Evolutionary conservation across 164 flowering plant genomes (phyloP).

Genomic region (Piper longum): DNA sequence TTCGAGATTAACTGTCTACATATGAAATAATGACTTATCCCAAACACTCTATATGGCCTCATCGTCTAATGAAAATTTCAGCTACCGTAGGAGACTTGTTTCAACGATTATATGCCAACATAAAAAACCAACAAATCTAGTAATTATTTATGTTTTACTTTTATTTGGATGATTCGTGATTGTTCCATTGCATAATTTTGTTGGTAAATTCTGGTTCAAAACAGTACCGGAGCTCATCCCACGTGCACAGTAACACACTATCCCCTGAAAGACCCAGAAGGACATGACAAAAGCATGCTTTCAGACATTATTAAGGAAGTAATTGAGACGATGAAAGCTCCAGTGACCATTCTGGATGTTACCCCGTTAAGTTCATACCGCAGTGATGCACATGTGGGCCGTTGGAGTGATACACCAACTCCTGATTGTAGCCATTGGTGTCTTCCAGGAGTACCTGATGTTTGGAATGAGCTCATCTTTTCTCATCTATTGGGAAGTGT

Average conservation of each 20-base stretch:
- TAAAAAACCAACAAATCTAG: no score
- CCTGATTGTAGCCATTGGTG: constrained; percentile 97
- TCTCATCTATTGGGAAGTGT: constrained; percentile 8
- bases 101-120: no score
- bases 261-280: constrained; percentile 27
- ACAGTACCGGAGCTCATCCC: constrained; percentile 23
- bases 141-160: no score
- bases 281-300: constrained; percentile 29
- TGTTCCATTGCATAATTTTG: neutral
- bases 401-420: constrained; percentile 3
- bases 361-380: constrained; percentile 60
- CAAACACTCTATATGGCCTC: no score
- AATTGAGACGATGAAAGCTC: constrained; percentile 34
- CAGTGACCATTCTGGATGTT: constrained; percentile 47
- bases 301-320: constrained; percentile 36
- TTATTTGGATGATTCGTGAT: neutral
- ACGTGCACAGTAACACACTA: constrained; percentile 41
- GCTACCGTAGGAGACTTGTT: no score
- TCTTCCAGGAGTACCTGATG: constrained; percentile 87
- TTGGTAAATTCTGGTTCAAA: constrained; percentile 1
- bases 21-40: no score
- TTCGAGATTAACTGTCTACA: no score
- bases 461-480: constrained; percentile 71
- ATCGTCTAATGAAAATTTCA: no score
- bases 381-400: constrained; percentile 32